phyloP scores from a whole-genome alignment of 176 grass and related monocot genomes.

The Metroxylon sagu region DNA sequence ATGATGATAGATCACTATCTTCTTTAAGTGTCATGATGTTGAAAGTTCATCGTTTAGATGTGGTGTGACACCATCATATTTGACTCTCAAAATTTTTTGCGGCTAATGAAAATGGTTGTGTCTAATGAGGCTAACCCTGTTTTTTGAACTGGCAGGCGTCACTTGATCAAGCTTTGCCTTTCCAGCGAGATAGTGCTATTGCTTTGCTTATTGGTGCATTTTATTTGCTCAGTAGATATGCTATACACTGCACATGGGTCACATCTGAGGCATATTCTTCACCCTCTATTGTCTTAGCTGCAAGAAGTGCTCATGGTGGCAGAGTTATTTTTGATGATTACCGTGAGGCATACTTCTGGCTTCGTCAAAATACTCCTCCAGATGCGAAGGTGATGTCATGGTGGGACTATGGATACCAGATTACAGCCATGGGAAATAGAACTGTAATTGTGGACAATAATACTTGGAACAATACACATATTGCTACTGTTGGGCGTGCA shows the following conservation, averaged over 20 bases:
- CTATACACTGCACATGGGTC: conserved; percentile 98
- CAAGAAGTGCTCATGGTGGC: conserved; percentile 65
- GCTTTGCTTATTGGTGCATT: conserved; percentile 76
- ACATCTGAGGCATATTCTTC: conserved; percentile 99
- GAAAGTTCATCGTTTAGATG: too few species aligned
- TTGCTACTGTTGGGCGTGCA: conserved; percentile 95
- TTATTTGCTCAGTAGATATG: conserved; percentile 93
- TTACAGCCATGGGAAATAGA: conserved; percentile 99
- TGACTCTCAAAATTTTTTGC: too few species aligned
- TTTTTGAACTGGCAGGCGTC: conserved; percentile 52
- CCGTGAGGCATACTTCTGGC: conserved; percentile 95
- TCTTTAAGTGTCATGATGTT: too few species aligned
- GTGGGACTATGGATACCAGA: conserved; percentile 99
- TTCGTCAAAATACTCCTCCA: conserved; percentile 88
- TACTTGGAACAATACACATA: conserved; percentile 99
- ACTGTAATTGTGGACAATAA: conserved; percentile 99
- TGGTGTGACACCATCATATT: too few species aligned
- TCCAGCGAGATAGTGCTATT: conserved; percentile 72
- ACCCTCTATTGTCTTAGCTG: conserved; percentile 91
- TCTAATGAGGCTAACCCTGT: too few species aligned
- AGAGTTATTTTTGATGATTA: conserved; percentile 99
- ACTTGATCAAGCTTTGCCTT: conserved; percentile 75
- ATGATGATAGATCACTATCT: too few species aligned
- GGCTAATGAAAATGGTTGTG: too few species aligned
- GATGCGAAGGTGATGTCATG: conserved; percentile 99